Evolutionary conservation across 306 rosid species (phyloP), one percentile per base, ranked within the genome.

Genomic region (Hippophae rhamnoides): DNA sequence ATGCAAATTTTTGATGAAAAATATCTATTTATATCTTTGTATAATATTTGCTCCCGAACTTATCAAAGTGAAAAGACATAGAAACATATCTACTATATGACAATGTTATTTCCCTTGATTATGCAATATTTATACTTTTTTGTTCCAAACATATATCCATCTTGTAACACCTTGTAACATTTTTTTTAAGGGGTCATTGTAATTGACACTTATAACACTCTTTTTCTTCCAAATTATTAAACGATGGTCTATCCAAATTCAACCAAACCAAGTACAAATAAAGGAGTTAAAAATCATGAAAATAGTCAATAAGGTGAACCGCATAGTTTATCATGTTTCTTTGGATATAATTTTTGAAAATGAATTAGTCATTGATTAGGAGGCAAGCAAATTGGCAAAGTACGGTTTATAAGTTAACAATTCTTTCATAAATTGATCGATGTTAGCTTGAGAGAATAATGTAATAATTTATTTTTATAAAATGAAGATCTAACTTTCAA

Each of bases 261-360:
- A 54, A 74, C 57, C 74, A 76, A 81, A 64, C 77, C 80, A 48
- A 63, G 71, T 65, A 61, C 74, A 58, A 58, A 79, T 47, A 73
- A 41, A 71, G 78, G 70, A 67, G 76, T 68, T 66, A 85, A 74
- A 65, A 82, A 61, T 61, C 76, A 60, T 9, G 69, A 79, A 66
- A 79, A 76, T 60, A 76, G 54, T 56, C 72, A 68, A 50, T 46
- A 77, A 79, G 86, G 95, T 79, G 58, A 72, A 62, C 44, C 56
- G 56, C 47, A 14, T 38, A 52, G 26, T 49, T 7, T 18, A 18
- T 18, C 13, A 13, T 60, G 13, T 59, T n/a, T 23, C 26, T 49
- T 12, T 58, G 27, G 52, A 58, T 52, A 51, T 13, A 48, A 8
- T 49, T 49, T 59, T 67, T 60, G 58, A 47, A 25, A 43, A 69